Percentiles rank a stretch among this genome's conserved stretches.
phyloP scores from a whole-genome alignment of 352 stramenopile species.

The Phytophthora pistaciae region DNA sequence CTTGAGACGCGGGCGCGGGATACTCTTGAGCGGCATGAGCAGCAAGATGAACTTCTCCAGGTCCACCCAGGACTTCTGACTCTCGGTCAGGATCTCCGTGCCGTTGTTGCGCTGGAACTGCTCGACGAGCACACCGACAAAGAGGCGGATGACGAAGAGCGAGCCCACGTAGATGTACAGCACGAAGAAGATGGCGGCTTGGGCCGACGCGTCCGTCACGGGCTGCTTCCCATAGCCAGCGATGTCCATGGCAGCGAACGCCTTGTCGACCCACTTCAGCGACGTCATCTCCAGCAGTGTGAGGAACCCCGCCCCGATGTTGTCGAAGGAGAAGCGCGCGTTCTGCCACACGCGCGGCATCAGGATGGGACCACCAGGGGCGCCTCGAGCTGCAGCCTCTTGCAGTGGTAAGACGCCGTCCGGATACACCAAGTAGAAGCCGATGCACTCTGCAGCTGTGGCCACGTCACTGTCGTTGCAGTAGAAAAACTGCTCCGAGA shows the following conservation, averaged over 20 bases:
- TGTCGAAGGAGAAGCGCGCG: conserved; percentile 82
- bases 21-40: conserved; percentile 65
- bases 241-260: conserved; percentile 83
- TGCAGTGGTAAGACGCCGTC: conserved; percentile 61
- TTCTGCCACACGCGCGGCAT: conserved; percentile 74
- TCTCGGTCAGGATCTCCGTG: conserved; percentile 82
- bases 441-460: conserved; percentile 54
- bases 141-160: conserved; percentile 83
- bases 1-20: conserved; percentile 47
- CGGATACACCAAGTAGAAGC: conserved; percentile 59
- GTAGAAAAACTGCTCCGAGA: conserved; percentile 70
- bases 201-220: conserved; percentile 49
- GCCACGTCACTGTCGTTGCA: conserved; percentile 66
- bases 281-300: conserved; percentile 84
- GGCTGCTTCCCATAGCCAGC: conserved; percentile 55
- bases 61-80: conserved; percentile 83
- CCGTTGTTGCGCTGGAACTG: conserved; percentile 89
- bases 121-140: conserved; percentile 84
- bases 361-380: conserved; percentile 52
- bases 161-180: conserved; percentile 81
- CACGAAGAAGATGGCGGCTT: conserved; percentile 75
- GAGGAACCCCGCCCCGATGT: conserved; percentile 72
- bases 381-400: conserved; percentile 49
- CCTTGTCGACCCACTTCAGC: conserved; percentile 84
- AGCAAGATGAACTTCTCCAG: conserved; percentile 84